phyloP scores from a whole-genome alignment of 495 filamentous ascomycete species.

The Eremomyces bilateralis region DNA sequence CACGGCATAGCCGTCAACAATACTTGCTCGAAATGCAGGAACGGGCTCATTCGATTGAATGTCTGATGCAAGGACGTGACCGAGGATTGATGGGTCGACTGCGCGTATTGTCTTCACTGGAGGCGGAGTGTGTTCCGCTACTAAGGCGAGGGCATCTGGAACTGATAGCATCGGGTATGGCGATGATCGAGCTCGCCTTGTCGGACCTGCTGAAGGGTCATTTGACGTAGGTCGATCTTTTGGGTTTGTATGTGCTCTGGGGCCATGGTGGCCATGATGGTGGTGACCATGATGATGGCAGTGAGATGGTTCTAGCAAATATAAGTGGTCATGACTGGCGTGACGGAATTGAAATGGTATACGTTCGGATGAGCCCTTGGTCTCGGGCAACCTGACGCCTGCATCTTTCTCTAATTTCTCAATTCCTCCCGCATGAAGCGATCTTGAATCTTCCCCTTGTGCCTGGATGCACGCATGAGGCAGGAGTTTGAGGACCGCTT shows the following conservation, averaged over 20 bases:
- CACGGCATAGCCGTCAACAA: slow-evolving; percentile 92
- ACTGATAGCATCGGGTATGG: slow-evolving; percentile 89
- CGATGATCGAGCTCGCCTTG: slow-evolving; percentile 53
- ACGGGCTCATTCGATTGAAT: slow-evolving; percentile 62
- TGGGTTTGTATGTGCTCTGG: slow-evolving; percentile 49
- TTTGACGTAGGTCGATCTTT: slow-evolving; percentile 46
- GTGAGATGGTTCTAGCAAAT: no score
- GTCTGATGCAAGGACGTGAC: slow-evolving; percentile 62
- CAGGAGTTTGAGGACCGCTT: slow-evolving; percentile 67
- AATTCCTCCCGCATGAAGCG: slow-evolving; percentile 58
- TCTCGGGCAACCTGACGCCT: slow-evolving; percentile 26
- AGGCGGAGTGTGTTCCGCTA: slow-evolving; percentile 43
- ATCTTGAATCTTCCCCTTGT: slow-evolving; percentile 59
- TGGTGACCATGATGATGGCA: slow-evolving; percentile 35
- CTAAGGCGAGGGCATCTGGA: slow-evolving; percentile 50
- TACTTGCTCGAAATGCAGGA: slow-evolving; percentile 84
- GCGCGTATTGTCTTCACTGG: slow-evolving; percentile 30
- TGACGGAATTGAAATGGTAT: neutral
- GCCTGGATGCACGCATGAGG: slow-evolving; percentile 88
- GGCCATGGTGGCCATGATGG: slow-evolving; percentile 32
- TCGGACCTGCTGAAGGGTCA: slow-evolving; percentile 59
- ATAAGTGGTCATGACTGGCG: no score
- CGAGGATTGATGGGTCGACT: slow-evolving; percentile 41
- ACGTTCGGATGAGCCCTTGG: no score
- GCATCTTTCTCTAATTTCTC: slow-evolving; percentile 70